Conservation (phyloP, 305 asterid species). For the Ruellia speciosa region DNA sequence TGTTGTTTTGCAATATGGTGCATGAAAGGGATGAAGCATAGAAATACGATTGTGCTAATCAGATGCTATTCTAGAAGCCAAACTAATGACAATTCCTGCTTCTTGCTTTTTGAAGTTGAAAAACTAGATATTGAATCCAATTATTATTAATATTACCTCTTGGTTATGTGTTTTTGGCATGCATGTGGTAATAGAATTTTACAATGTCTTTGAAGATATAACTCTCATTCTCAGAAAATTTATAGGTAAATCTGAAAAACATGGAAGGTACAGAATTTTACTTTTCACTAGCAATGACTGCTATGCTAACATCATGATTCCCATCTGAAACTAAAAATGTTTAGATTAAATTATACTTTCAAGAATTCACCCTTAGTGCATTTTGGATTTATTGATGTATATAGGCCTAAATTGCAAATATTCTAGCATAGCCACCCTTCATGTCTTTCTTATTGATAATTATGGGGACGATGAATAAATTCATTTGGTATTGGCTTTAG, state of each 20-base stretch:
- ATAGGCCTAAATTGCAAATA: not conserved
- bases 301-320: not conserved
- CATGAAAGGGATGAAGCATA: not conserved
- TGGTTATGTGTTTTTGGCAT: not conserved
- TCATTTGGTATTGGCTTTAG: not conserved
- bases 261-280: not conserved
- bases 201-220: not conserved
- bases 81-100: not conserved
- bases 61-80: not conserved
- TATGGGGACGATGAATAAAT: not conserved
- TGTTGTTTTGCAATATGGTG: conserved; percentile 8
- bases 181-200: not conserved
- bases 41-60: not conserved
- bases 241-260: not conserved
- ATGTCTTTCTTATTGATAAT: not conserved
- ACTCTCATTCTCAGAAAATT: not conserved
- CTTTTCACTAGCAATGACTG: not conserved
- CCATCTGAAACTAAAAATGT: not conserved
- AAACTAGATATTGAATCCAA: not conserved
- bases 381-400: not conserved
- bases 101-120: not conserved
- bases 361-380: not conserved
- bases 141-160: not conserved
- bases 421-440: not conserved
- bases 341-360: not conserved